Base-by-base conservation (phyloP, 2,329 filamentous ascomycete genomes). In the Hymenoscyphus salicellus region DNA sequence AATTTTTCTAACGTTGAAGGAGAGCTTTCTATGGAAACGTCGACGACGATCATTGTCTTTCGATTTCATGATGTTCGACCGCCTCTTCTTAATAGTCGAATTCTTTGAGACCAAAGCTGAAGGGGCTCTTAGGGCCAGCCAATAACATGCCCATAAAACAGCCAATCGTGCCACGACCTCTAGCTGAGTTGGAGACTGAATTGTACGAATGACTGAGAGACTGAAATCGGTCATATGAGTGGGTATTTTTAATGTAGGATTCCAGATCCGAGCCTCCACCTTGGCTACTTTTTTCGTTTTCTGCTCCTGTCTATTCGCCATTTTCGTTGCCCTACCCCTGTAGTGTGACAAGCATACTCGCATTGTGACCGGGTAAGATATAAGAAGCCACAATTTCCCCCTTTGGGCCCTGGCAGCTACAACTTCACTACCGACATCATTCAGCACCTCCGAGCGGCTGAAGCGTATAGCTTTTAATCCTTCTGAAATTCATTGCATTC, bases 101-200 rank as follows among this genome's bases (percentile, higher is more conserved):
- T 8, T 17, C 17, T 20, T 33, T 63, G 61, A 61, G 58, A 65
- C 58, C 55, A 23, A 41, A 63, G 64, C 64, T 65, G 64, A 65
- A 33, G 33, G 38, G 52, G 33, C 16, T 58, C 7, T 30, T 63
- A 67, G 49, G 62, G 60, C 64, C 66, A 55, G 56, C 68, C 64
- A 70, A 66, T 70, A 17, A 46, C 4, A 28, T n/a, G n/a, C 28
- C 11, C 17, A 56, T 38, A 28, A 65, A 55, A 55, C 59, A 64
- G 67, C 67, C 68, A 59, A 66, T 60, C 38, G 60, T 65, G 61
- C 66, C 68, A 69, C 63, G 20, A 63, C 58, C 52, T 60, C 17
- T 57, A 67, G 66, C 66, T 68, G 65, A 67, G 56, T 52, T 62
- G 55, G 49, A 49, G 55, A 62, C 55, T 57, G 57, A 58, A 63